These are phyloP conservation scores for Phytophthora syringae DNA, from an alignment of 352 stramenopile genomes.

Conservation along the genomic window DNA sequence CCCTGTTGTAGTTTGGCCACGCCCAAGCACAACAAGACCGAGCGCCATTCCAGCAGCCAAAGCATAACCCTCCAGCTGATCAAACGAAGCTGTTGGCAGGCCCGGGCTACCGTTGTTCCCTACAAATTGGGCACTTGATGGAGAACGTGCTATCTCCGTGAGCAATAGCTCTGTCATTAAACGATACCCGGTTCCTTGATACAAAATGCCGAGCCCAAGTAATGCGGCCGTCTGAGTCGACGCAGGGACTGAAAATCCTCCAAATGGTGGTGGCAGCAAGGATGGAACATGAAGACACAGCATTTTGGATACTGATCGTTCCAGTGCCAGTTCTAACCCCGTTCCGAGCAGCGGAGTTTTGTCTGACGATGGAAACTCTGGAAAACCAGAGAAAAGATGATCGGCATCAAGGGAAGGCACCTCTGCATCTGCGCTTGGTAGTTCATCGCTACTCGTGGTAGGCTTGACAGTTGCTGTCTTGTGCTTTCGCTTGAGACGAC, in stretches of 20 bases:
- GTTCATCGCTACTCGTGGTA: neutral
- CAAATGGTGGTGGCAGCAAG: conserved; percentile 94
- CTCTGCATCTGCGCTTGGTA: conserved; percentile 18
- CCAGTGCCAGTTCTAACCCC: conserved; percentile 67
- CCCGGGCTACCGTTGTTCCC: conserved; percentile 48
- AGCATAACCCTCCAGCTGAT: conserved; percentile 95
- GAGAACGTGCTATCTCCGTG: conserved; percentile 94
- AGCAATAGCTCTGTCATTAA: conserved; percentile 98
- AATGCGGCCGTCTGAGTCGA: conserved; percentile 96
- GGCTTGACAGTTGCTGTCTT: conserved; percentile 15
- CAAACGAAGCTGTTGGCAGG: conserved; percentile 63
- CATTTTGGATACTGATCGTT: conserved; percentile 97
- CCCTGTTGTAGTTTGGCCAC: conserved; percentile 64
- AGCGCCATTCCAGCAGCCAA: conserved; percentile 93
- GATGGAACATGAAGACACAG: conserved; percentile 98
- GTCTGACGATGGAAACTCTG: conserved; percentile 32
- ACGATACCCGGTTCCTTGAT: conserved; percentile 94
- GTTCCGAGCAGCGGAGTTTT: conserved; percentile 49
- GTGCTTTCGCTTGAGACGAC: conserved; percentile 63
- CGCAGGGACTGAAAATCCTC: conserved; percentile 95
- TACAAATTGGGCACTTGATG: conserved; percentile 75
- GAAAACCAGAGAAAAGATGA: conserved; percentile 33
- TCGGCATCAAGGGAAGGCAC: conserved; percentile 20
- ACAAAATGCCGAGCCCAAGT: conserved; percentile 95
- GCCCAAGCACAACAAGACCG: conserved; percentile 95